Conservation (phyloP, 768 basidiomycete species). For the Trametes meyenii region DNA sequence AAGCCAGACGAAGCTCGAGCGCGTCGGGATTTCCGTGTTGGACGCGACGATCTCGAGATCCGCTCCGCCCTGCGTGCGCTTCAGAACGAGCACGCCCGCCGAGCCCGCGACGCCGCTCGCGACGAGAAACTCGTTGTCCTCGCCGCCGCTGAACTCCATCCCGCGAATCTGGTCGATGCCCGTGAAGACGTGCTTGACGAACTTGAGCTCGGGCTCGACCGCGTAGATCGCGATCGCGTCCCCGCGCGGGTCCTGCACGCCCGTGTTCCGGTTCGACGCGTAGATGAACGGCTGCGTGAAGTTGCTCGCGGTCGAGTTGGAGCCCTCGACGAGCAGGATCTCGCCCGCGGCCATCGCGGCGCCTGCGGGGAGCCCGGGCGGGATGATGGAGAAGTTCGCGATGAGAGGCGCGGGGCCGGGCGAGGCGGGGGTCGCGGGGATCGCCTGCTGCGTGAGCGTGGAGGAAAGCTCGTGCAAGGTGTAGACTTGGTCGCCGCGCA, state of each 20-base stretch:
- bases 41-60: constrained; percentile 56
- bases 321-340: constrained; percentile 58
- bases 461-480: constrained; percentile 58
- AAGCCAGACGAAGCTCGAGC: constrained; percentile 58
- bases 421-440: constrained; percentile 51
- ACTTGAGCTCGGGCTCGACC: constrained; percentile 44
- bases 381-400: constrained; percentile 51
- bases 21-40: constrained; percentile 55
- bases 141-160: constrained; percentile 54
- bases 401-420: constrained; percentile 49
- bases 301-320: constrained; percentile 35
- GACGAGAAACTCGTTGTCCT: constrained; percentile 54
- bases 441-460: constrained; percentile 60
- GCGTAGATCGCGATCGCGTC: constrained; percentile 69
- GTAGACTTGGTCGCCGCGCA: constrained; percentile 50
- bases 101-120: constrained; percentile 56
- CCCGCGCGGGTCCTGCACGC: constrained; percentile 50
- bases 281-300: constrained; percentile 63
- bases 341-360: constrained; percentile 57
- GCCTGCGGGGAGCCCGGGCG: constrained; percentile 42
- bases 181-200: constrained; percentile 61
- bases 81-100: constrained; percentile 59
- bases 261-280: constrained; percentile 68
- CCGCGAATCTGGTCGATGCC: constrained; percentile 65
- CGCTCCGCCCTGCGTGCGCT: constrained; percentile 56